These are phyloP conservation scores for Neonectria sp. DNA, from an alignment of 2,329 filamentous ascomycete species.

Conservation along the genomic window DNA sequence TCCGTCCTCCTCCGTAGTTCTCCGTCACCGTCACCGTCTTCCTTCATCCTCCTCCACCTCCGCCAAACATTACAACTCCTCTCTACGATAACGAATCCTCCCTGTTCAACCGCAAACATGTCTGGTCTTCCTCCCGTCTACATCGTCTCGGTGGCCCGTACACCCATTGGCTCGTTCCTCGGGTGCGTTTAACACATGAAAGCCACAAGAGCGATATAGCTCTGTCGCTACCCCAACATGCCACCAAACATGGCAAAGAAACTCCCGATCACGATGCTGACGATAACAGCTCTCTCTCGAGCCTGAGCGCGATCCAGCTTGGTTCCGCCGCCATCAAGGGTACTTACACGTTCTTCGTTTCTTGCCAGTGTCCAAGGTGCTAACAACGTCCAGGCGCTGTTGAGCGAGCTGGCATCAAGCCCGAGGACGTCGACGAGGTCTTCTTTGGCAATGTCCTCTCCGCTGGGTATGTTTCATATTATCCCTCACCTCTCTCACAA, in stretches of 20 bases:
- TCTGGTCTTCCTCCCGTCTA: slow-evolving; percentile 89
- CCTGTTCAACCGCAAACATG: slow-evolving; percentile 67
- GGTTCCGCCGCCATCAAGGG: slow-evolving; percentile 95
- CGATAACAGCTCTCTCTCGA: slow-evolving; percentile 82
- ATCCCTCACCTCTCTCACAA: slow-evolving; percentile 11
- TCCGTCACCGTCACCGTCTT: background rate
- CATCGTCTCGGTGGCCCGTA: slow-evolving; percentile 93
- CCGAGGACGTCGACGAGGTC: slow-evolving; percentile 93
- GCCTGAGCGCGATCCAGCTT: slow-evolving; percentile 87
- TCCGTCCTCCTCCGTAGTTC: slow-evolving; percentile 26
- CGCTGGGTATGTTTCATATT: slow-evolving; percentile 78
- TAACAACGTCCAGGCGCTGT: slow-evolving; percentile 73
- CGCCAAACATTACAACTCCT: slow-evolving; percentile 25
- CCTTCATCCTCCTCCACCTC: slow-evolving; percentile 13
- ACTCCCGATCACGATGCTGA: slow-evolving; percentile 36
- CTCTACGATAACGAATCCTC: slow-evolving; percentile 29
- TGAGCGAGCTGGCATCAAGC: slow-evolving; percentile 89
- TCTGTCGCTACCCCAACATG: slow-evolving; percentile 15
- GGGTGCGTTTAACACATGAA: slow-evolving; percentile 71
- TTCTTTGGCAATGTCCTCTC: slow-evolving; percentile 99
- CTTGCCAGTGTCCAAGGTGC: background rate
- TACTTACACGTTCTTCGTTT: slow-evolving; percentile 56
- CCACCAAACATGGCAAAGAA: background rate
- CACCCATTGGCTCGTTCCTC: slow-evolving; percentile 93
- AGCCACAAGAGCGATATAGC: slow-evolving; percentile 27